phyloP scores from a whole-genome alignment of 2,329 filamentous ascomycete species.

The Juglanconis oblonga region DNA sequence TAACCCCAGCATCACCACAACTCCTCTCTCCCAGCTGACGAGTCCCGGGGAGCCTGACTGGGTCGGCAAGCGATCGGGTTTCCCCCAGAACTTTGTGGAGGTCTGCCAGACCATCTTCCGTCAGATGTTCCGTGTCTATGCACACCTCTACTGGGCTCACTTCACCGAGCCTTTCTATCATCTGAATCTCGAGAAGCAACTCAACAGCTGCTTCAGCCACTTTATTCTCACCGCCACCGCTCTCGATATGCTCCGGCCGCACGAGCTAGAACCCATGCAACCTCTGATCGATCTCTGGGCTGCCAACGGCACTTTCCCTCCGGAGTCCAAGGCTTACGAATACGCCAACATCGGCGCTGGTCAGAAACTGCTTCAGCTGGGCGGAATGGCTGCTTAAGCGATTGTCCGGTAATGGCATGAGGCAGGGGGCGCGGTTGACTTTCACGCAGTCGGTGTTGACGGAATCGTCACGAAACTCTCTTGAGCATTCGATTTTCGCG shows the following conservation, averaged over 20 bases:
- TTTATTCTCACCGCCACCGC: conserved; percentile 79
- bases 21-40: conserved; percentile 61
- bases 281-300: conserved; percentile 90
- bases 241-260: conserved; percentile 79
- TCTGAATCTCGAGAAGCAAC: conserved; percentile 73
- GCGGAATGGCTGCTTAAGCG: background rate
- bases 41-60: conserved; percentile 65
- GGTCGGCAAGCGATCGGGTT: conserved; percentile 89
- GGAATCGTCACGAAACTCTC: background rate
- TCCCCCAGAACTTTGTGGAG: conserved; percentile 83
- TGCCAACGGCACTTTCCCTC: conserved; percentile 81
- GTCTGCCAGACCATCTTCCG: conserved; percentile 94
- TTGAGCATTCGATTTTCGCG: background rate
- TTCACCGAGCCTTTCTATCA: conserved; percentile 83
- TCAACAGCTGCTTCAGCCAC: conserved; percentile 86
- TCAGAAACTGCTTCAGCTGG: conserved; percentile 54
- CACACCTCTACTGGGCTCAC: conserved; percentile 97
- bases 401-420: background rate
- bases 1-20: conserved; percentile 56
- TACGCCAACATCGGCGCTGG: conserved; percentile 62
- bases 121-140: conserved; percentile 98
- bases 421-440: background rate
- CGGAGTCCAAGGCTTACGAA: conserved; percentile 66
- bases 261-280: conserved; percentile 94
- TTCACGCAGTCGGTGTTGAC: conserved; percentile 7